Conservation (phyloP, 2,329 filamentous ascomycete genomes). For the Fusarium odoratissimum region DNA sequence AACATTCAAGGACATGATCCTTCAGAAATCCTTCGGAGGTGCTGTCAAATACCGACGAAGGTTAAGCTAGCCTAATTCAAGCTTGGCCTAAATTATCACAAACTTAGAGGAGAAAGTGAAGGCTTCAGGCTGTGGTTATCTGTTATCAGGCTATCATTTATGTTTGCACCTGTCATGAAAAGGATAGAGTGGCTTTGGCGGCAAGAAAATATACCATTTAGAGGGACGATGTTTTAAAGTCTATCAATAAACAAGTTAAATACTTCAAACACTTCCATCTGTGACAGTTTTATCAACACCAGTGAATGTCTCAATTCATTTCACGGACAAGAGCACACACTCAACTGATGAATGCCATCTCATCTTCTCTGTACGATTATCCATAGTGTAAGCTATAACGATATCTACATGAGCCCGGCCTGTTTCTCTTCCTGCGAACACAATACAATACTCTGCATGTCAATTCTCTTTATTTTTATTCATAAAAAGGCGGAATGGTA, state of each 20-base stretch:
- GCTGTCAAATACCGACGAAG: neutral
- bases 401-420: conserved; percentile 25
- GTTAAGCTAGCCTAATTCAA: neutral
- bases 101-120: neutral
- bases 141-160: no score
- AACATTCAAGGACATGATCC: neutral
- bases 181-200: neutral
- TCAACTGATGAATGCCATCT: neutral
- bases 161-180: no score
- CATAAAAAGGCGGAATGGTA: conserved; percentile 17
- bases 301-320: neutral
- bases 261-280: neutral
- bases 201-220: neutral
- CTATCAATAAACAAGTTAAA: neutral
- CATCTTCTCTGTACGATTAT: conserved; percentile 5
- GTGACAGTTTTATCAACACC: neutral
- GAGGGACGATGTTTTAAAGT: neutral
- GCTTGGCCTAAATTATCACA: neutral
- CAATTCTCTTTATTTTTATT: conserved; percentile 39
- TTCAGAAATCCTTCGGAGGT: neutral
- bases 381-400: conserved; percentile 21
- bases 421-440: neutral
- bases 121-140: no score
- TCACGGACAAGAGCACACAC: neutral
- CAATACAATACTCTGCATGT: conserved; percentile 11